A percentile compares a stretch with the other conserved stretches of the same genome.
Conservation (phyloP, 2,329 filamentous ascomycete species). For the Camptophora hylomeconis region DNA sequence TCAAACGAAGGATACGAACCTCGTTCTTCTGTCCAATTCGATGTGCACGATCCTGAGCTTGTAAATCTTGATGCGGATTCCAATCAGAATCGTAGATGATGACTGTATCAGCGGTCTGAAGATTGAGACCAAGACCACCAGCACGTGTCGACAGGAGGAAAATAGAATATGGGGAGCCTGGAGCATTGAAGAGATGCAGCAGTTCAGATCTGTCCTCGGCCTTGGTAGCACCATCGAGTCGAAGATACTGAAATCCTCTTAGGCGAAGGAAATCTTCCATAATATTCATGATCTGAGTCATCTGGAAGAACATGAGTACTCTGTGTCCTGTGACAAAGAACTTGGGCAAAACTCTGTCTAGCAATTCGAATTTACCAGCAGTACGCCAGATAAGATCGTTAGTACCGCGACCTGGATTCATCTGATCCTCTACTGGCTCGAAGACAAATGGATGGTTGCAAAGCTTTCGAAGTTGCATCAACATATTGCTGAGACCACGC, state of each 20-base stretch:
- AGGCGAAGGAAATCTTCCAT: slow-evolving; percentile 96
- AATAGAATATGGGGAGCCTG: slow-evolving; percentile 86
- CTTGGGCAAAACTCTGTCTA: slow-evolving; percentile 86
- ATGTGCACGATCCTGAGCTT: slow-evolving; percentile 98
- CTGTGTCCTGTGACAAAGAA: slow-evolving; percentile 84
- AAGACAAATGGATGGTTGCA: slow-evolving; percentile 99
- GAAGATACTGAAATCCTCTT: slow-evolving; percentile 71
- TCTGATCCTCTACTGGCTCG: slow-evolving; percentile 92
- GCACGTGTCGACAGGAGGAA: slow-evolving; percentile 97
- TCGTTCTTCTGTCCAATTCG: slow-evolving; percentile 99
- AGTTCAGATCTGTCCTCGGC: slow-evolving; percentile 92
- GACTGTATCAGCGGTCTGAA: slow-evolving; percentile 96
- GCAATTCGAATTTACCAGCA: slow-evolving; percentile 88
- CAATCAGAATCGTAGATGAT: slow-evolving; percentile 99
- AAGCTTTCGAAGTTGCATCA: slow-evolving; percentile 97
- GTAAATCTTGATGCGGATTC: slow-evolving; percentile 98
- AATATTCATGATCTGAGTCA: slow-evolving; percentile 99
- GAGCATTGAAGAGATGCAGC: slow-evolving; percentile 76
- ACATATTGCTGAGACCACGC: slow-evolving; percentile 96
- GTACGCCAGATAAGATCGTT: slow-evolving; percentile 95
- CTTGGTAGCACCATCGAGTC: slow-evolving; percentile 92
- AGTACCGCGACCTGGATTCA: slow-evolving; percentile 78
- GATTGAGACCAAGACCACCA: slow-evolving; percentile 89
- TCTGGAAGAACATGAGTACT: slow-evolving; percentile 99
- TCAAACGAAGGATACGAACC: slow-evolving; percentile 87